Base-by-base conservation (phyloP, 108 stramenopile genomes). In the Hondaea fermentalgiana region DNA sequence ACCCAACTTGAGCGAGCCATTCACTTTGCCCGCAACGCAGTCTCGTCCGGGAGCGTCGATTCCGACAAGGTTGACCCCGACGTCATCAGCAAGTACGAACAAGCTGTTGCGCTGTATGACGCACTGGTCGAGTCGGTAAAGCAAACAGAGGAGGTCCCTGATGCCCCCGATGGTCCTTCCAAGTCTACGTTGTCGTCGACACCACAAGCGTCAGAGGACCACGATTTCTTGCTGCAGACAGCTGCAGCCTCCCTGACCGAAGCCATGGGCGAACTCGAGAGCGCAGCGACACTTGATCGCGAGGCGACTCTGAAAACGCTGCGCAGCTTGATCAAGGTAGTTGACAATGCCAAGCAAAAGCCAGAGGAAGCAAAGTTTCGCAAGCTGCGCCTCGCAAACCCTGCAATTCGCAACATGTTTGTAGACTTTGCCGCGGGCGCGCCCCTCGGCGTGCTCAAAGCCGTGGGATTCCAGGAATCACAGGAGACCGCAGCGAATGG, bases 361-460 rank as follows among this genome's bases (percentile, higher is more conserved):
- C 91, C 91, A 10, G 87, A 47, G 5, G 91, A 91, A 89, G 89
- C 71, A 0, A 91, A 91, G 87, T 91, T 88, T 89, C 89, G 91
- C 25, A 91, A 89, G 87, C 91, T 91, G 87, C 89, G 76, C 87
- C 76, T 88, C 72, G 55, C 89, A 5, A 91, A 91, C 87, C 87
- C 91, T 16, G 91, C 76, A 8, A 83, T 83, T 83, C 12, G 28
- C 17, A 28, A 8, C 10, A 83, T 53, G 51, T 53, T 83, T 53
- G 76, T 83, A 6, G 51, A 23, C 76, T 83, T 83, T 35, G 76
- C 76, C 17, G 45, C 45, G 6, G 76, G 76, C 28, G 76, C 76
- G n/a, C 76, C 76, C 45, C 14, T 83, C 3, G 43, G 51, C n/a
- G 49, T 83, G 28, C 76, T 83, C 6, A 2, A 53, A 25, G 51